These are phyloP conservation scores for Schizochytrium sp. DNA, from an alignment of 108 stramenopile genomes.

Conservation along the genomic window DNA sequence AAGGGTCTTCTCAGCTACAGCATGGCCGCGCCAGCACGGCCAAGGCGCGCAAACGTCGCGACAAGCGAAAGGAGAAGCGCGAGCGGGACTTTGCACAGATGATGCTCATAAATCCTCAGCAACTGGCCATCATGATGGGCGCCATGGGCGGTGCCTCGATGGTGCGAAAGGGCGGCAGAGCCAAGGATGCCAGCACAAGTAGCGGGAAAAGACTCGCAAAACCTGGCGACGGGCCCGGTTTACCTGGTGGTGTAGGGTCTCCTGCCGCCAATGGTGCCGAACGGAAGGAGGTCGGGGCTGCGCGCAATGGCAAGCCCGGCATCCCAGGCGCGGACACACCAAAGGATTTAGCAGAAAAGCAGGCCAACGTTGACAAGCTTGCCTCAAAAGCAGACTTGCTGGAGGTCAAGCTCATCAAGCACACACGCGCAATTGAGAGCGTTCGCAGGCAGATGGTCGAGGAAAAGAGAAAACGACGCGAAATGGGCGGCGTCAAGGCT, in stretches of 20 bases:
- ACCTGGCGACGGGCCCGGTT: too few relatives aligned
- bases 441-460: neutral
- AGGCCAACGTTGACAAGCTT: neutral
- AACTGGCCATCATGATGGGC: neutral
- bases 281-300: too few relatives aligned
- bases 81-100: neutral
- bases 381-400: neutral
- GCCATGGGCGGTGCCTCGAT: neutral
- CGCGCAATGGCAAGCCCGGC: neutral
- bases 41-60: neutral
- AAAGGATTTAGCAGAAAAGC: neutral
- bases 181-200: neutral
- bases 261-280: too few relatives aligned
- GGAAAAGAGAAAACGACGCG: slow-evolving; percentile 35
- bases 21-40: neutral
- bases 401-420: neutral
- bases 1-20: too few relatives aligned
- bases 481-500: slow-evolving; percentile 75
- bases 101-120: neutral
- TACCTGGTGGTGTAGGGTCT: too few relatives aligned
- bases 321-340: neutral
- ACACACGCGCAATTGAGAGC: neutral
- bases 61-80: neutral
- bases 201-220: neutral
- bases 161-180: neutral